Conservation (phyloP, 176 grass and related monocot species). For the Oryza glaberrima region DNA sequence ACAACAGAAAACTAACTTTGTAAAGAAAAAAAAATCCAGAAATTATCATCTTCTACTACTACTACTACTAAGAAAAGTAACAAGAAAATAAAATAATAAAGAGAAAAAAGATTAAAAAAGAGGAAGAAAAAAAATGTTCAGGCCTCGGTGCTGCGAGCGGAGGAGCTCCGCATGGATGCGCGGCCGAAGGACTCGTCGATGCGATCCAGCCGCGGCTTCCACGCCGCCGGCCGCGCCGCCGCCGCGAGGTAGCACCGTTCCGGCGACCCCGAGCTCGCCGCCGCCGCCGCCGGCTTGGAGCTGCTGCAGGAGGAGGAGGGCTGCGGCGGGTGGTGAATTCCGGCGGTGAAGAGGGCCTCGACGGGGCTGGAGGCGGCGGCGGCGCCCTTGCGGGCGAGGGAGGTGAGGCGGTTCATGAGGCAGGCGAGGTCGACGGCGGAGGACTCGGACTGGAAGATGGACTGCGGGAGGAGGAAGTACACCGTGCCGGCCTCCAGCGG, state of each 20-base stretch:
- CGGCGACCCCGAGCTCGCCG: too few species aligned
- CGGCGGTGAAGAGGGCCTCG: constrained; percentile 50
- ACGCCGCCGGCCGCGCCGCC: not conserved
- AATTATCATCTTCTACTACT: not conserved
- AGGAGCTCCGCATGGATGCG: constrained; percentile 47
- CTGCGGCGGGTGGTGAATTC: not conserved
- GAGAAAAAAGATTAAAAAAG: not conserved
- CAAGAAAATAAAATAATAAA: not conserved
- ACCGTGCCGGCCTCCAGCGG: constrained; percentile 70
- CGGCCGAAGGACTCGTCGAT: constrained; percentile 78
- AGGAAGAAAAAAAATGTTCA: not conserved
- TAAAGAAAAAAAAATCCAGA: not conserved
- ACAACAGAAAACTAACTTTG: not conserved
- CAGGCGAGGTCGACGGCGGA: constrained; percentile 85
- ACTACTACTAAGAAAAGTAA: not conserved
- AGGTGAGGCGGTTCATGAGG: constrained; percentile 82
- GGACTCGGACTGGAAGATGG: constrained; percentile 75
- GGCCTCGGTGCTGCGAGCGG: constrained; percentile 42
- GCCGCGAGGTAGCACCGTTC: not conserved
- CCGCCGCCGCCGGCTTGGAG: not conserved
- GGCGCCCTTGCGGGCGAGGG: constrained; percentile 55
- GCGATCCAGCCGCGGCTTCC: constrained; percentile 67
- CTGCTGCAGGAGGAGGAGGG: too few species aligned
- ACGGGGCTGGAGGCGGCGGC: constrained; percentile 20
- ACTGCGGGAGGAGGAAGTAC: constrained; percentile 88